These are phyloP conservation scores for Fusarium illudens DNA, from an alignment of 2,329 filamentous ascomycete genomes.

Conservation along the genomic window DNA sequence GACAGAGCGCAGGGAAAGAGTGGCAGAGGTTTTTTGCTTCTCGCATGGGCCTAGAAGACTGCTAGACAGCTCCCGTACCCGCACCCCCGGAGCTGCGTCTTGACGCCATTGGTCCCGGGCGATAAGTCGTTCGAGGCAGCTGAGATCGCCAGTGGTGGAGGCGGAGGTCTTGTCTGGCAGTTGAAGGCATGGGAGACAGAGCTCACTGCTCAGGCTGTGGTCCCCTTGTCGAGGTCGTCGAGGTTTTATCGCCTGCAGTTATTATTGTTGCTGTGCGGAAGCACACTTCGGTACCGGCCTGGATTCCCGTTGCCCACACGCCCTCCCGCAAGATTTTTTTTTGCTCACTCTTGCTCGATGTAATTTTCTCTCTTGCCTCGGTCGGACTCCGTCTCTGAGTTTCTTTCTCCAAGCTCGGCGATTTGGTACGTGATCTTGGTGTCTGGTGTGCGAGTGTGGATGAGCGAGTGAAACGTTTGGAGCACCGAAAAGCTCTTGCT, in stretches of 20 bases:
- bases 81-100: constrained; percentile 38
- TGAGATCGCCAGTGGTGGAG: constrained; percentile 38
- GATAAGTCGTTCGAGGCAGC: constrained; percentile 43
- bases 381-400: constrained; percentile 2
- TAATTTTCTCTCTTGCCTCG: constrained; percentile 8
- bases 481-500: constrained; percentile 22
- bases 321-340: constrained; percentile 35
- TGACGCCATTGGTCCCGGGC: constrained; percentile 36
- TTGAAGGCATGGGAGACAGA: constrained; percentile 24
- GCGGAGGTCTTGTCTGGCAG: constrained; percentile 29
- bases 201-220: constrained; percentile 15
- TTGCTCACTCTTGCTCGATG: constrained; percentile 4
- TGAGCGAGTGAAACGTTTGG: constrained; percentile 15
- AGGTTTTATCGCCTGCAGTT: constrained; percentile 26
- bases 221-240: constrained; percentile 35
- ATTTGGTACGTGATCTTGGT: constrained; percentile 8
- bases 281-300: constrained; percentile 32
- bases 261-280: constrained; percentile 32
- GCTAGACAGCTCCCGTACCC: constrained; percentile 38
- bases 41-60: constrained; percentile 36
- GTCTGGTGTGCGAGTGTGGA: constrained; percentile 16
- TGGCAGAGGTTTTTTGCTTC: constrained; percentile 33
- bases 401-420: neutral
- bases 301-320: constrained; percentile 37
- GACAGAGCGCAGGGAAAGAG: constrained; percentile 26